Base-by-base conservation (phyloP, 352 stramenopile genomes). In the Globisporangium nunn region DNA sequence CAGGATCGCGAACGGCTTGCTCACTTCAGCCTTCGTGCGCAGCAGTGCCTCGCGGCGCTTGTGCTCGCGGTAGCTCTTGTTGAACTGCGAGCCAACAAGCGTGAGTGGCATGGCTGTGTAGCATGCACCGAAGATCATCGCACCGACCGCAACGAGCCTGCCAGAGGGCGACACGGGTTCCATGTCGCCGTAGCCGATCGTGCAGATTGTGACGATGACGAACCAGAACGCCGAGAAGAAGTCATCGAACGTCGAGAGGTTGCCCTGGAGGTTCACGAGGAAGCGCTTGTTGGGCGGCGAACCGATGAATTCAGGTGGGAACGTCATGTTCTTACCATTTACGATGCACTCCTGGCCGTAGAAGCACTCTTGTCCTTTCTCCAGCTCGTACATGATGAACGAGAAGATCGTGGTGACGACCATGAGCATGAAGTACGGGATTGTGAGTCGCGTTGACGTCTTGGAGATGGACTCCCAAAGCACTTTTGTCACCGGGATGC, bases 141-240 rank as follows among this genome's bases (percentile, higher is more conserved):
- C 78, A 8, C 81, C 67, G 12, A 88, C 73, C 3, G 78, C 76
- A 12, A 91, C 78, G 39, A 91, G 76, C 56, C 88, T 88, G 30
- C 81, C 81, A 4, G 70, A 67, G 18, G 70, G 84, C 29, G 72
- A 83, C 15, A 84, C 75, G 14, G 81, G 75, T 54, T 88, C 77
- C 71, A 91, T 88, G 54, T 91, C 81, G 30, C 81, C 81, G 41
- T 91, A 91, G 0, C 81, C 81, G 31, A 88, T 70, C 10, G 81
- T 88, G 18, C 78, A 70, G 54, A 89, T 48, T 8, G 83, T 93
- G 12, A 91, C 81, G 51, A 90, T 88, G n/a, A 88, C 77, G 56
- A 93, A 90, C 82, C 82, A 93, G 61, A 93, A 85, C 14, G 75
- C 80, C 10, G 78, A 87, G 41, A 93, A 91, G 54, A 93, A 87